Evolutionary conservation across 2,329 filamentous ascomycete genomes (phyloP).

Genomic region (Ascosphaera apis): DNA sequence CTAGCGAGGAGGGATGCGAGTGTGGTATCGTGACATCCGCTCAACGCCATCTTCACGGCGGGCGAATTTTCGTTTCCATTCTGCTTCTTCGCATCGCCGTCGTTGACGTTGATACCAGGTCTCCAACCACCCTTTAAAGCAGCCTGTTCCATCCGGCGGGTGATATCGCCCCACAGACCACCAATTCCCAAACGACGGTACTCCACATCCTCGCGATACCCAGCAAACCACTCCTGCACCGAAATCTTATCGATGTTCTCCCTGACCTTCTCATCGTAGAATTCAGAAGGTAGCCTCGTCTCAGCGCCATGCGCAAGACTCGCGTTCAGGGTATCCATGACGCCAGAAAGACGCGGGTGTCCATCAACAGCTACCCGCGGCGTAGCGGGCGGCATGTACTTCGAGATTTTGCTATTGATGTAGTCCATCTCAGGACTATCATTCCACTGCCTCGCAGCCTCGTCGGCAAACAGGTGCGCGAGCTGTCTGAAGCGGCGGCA

Average conservation of each 20-base stretch:
- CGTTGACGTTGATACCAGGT: conserved; percentile 29
- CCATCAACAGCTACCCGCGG: conserved; percentile 59
- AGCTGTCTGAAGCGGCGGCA: conserved; percentile 52
- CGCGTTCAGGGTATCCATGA: conserved; percentile 86
- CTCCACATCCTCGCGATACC: conserved; percentile 63
- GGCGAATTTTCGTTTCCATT: conserved; percentile 25
- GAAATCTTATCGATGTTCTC: conserved; percentile 48
- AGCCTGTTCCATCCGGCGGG: conserved; percentile 45
- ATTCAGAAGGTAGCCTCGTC: conserved; percentile 59
- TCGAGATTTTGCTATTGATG: conserved; percentile 51
- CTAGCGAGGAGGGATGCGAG: conserved; percentile 56
- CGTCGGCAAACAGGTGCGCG: conserved; percentile 45
- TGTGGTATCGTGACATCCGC: conserved; percentile 84
- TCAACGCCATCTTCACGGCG: conserved; percentile 49
- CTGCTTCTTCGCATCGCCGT: conserved; percentile 13
- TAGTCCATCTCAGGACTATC: conserved; percentile 60
- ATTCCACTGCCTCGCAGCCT: conserved; percentile 40
- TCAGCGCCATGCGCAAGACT: conserved; percentile 62
- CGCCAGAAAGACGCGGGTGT: conserved; percentile 60
- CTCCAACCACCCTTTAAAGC: conserved; percentile 35
- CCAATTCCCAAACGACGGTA: conserved; percentile 84
- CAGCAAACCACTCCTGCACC: conserved; percentile 81
- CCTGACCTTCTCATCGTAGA: conserved; percentile 56
- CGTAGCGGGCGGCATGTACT: conserved; percentile 58
- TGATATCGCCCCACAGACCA: conserved; percentile 59